Base-by-base conservation (phyloP, 176 grass and related monocot species). In the Guadua angustifolia region DNA sequence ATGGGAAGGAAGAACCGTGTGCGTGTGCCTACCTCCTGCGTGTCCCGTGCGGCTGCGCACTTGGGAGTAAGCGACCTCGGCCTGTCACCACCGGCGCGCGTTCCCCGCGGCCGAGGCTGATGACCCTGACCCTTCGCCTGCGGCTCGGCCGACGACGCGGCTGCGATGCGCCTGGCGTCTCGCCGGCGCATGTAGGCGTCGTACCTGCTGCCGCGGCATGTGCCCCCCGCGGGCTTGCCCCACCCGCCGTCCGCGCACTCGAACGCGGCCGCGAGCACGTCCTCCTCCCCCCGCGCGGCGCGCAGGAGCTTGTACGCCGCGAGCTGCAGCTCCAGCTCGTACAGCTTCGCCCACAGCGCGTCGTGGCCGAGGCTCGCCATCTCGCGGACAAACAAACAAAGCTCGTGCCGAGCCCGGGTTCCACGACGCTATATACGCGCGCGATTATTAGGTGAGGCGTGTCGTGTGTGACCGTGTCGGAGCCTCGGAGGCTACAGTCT, bases 111-210 rank as follows among this genome's bases (percentile, higher is more conserved):
- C 19, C 45, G 69, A 7, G 7, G 29, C 17, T 53, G 33, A 17
- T 63, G 35, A 29, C 13, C 14, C 68, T 51, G 85, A 1, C 21
- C 50, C 75, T 22, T 66, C 51, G 6, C 12, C 45, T 21, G 5
- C 50, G 8, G 24, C 53, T 71, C 77, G 19, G 69, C 83, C 51
- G 50, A 39, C 10, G 68, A 36, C 65, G 44, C 38, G n/a, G n/a
- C n/a, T 9, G n/a, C 57, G n/a, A 60, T 66, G 71, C 88, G 90
- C 90, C 84, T 92, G 55, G 85, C 85, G 33, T 90, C 88, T 24
- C 93, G 85, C 13, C 71, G 88, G 70, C 83, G 84, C 87, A 88
- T 83, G 68, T 95, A 95, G 10, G 74, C 80, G 4, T 88, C 90
- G 64, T 95, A 95, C 74, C 80, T 71, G 60, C 82, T 82, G 62